A percentile compares a stretch with the other conserved stretches of the same genome.
Conservation (phyloP, 257 asterid species). For the Orobanche coerulescens region DNA sequence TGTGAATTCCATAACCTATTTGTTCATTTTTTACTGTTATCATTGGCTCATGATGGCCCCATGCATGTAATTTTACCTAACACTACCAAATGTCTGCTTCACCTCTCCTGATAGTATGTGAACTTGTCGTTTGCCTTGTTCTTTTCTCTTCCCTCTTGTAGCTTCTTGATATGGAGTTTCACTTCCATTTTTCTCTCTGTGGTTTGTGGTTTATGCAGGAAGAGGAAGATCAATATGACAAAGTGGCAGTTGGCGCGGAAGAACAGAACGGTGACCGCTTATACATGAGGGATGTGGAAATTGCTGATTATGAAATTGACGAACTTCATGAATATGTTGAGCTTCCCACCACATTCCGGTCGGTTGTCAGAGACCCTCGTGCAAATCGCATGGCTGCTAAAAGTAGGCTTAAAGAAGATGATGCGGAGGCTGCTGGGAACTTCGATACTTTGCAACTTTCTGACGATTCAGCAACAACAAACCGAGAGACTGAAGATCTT, state of each 20-base stretch:
- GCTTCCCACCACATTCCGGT: slow-evolving; percentile 42
- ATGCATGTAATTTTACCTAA: neutral
- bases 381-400: slow-evolving; percentile 79
- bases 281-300: slow-evolving; percentile 40
- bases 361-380: slow-evolving; percentile 54
- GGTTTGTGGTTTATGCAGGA: slow-evolving; percentile 43
- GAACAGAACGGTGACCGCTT: slow-evolving; percentile 40
- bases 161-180: neutral
- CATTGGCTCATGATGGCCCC: neutral
- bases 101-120: neutral
- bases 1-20: neutral
- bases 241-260: slow-evolving; percentile 58
- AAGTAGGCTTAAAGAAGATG: slow-evolving; percentile 74
- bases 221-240: slow-evolving; percentile 85
- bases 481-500: slow-evolving; percentile 14
- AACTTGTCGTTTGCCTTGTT: neutral
- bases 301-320: slow-evolving; percentile 38
- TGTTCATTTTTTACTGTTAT: neutral
- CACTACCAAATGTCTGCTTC: neutral
- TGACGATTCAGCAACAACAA: slow-evolving; percentile 21
- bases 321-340: slow-evolving; percentile 31
- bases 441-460: slow-evolving; percentile 35
- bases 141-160: neutral
- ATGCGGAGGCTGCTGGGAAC: slow-evolving; percentile 60
- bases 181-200: neutral